Evolutionary conservation across 2,329 filamentous ascomycete species (phyloP).

Genomic region (Magnaporthiopsis poae): DNA sequence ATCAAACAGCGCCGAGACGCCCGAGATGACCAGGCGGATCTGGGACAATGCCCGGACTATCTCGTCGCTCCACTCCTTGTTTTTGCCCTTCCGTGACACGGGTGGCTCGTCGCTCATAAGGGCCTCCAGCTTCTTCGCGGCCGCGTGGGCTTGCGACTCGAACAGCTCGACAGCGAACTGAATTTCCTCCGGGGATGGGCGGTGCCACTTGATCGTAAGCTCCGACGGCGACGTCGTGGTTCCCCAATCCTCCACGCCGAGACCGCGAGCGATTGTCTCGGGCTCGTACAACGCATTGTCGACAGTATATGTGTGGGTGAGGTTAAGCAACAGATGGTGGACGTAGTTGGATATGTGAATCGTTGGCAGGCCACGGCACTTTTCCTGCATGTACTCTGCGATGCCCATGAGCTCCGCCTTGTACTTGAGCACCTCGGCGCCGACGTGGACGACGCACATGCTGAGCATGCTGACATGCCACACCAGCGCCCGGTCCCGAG

Average conservation of each 20-base stretch:
- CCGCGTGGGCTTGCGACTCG: slow-evolving; percentile 68
- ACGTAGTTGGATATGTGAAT: slow-evolving; percentile 97
- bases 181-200: slow-evolving; percentile 68
- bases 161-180: slow-evolving; percentile 85
- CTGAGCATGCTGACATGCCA: slow-evolving; percentile 97
- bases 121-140: slow-evolving; percentile 62
- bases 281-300: slow-evolving; percentile 83
- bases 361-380: slow-evolving; percentile 84
- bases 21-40: slow-evolving; percentile 78
- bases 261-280: slow-evolving; percentile 57
- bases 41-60: slow-evolving; percentile 82
- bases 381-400: slow-evolving; percentile 90
- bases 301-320: slow-evolving; percentile 87
- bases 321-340: slow-evolving; percentile 86
- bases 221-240: slow-evolving; percentile 62
- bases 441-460: slow-evolving; percentile 96
- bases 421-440: slow-evolving; percentile 78
- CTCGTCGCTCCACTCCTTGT: slow-evolving; percentile 98
- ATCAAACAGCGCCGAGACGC: slow-evolving; percentile 82
- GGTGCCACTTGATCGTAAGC: slow-evolving; percentile 83
- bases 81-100: slow-evolving; percentile 84
- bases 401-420: slow-evolving; percentile 83
- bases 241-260: slow-evolving; percentile 77
- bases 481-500: slow-evolving; percentile 81
- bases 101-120: slow-evolving; percentile 74